Evolutionary conservation across 192 early-diverging fungal species (phyloP).

Genomic region (Chytriomyces sp.): DNA sequence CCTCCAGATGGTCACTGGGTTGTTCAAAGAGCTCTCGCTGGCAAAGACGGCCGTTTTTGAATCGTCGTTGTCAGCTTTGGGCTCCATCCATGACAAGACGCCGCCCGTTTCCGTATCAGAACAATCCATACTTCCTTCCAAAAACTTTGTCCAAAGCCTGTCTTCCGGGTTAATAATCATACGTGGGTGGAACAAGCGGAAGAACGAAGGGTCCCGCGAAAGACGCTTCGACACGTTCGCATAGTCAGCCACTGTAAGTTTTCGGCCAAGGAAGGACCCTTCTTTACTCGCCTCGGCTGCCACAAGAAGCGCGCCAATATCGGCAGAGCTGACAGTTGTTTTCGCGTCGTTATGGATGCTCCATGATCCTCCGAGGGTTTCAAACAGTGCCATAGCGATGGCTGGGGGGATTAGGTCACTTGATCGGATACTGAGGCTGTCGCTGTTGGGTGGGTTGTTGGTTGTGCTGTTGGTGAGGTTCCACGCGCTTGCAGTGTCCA

Average conservation of each 20-base stretch:
- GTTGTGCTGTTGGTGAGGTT: slow-evolving; percentile 1
- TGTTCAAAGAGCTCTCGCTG: neutral
- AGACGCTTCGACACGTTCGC: slow-evolving; percentile 6
- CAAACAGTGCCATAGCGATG: slow-evolving; percentile 28
- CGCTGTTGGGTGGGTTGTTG: neutral
- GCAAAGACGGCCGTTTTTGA: neutral
- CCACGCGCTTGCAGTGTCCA: slow-evolving; percentile 22
- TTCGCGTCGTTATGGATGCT: neutral
- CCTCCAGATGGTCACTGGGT: slow-evolving; percentile 23
- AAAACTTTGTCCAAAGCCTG: slow-evolving; percentile 28
- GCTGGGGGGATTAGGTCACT: slow-evolving; percentile 19
- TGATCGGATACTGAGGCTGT: neutral
- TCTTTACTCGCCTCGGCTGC: slow-evolving; percentile 21
- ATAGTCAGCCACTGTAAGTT: slow-evolving; percentile 19
- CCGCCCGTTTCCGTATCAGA: neutral
- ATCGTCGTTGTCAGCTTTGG: neutral
- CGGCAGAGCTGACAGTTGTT: neutral
- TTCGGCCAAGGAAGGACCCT: neutral
- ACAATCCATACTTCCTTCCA: slow-evolving; percentile 21
- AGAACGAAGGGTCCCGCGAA: slow-evolving; percentile 18
- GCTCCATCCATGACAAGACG: slow-evolving; percentile 30
- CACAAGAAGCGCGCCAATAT: slow-evolving; percentile 31
- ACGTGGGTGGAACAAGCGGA: slow-evolving; percentile 11
- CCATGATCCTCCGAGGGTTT: slow-evolving; percentile 26
- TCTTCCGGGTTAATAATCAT: slow-evolving; percentile 33